Base-by-base conservation (phyloP, 2,329 filamentous ascomycete species). In the Akanthomyces dipterigenus region DNA sequence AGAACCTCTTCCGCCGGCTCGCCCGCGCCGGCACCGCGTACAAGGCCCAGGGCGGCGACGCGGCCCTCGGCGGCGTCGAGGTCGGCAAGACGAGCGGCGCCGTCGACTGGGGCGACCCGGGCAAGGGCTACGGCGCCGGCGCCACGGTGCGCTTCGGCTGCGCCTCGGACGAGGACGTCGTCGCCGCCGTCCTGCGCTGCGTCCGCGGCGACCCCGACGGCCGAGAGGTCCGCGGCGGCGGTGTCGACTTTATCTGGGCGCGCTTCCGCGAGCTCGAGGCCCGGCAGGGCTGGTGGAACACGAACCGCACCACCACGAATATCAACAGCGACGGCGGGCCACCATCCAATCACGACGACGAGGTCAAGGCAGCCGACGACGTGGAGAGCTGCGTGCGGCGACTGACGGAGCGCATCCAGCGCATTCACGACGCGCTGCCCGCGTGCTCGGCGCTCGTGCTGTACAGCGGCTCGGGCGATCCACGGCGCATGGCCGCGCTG, bases 1-100 rank as follows among this genome's bases (percentile, higher is more conserved):
- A 99, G 76, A 93, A 91, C 67, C 86, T 99, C 55, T 99, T 98
- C 79, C 89, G 88, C 67, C 86, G 93, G 11, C 81, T 99, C 4
- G 83, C 82, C 3, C 81, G 87, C 49, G 79, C 85, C 18, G 85
- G 85, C 51, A 83, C 82, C 14, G 76, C 80, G 14, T 88, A 88
- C 71, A 85, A 85, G 67, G 81, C 79, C 12, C 85, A 87, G 65
- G 84, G 81, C 48, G 84, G 83, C 1, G 75, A 77, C 0, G 78
- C 78, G 3, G 86, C 86, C 16, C 80, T 77, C 12, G 83, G 83
- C 34, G 83, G 84, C 24, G 64, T 79, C 12, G 77, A 81, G 40
- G 76, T 79, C 4, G 82, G 82, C 65, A 87, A 87, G 72, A 85
- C 81, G 0, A 88, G 87, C 63, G 90, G 89, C 1, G 85, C 96